Percentiles rank a stretch among this genome's conserved stretches.
These are phyloP conservation scores for Phyllosticta citribraziliensis DNA, from an alignment of 2,329 filamentous ascomycete genomes.

Conservation along the genomic window DNA sequence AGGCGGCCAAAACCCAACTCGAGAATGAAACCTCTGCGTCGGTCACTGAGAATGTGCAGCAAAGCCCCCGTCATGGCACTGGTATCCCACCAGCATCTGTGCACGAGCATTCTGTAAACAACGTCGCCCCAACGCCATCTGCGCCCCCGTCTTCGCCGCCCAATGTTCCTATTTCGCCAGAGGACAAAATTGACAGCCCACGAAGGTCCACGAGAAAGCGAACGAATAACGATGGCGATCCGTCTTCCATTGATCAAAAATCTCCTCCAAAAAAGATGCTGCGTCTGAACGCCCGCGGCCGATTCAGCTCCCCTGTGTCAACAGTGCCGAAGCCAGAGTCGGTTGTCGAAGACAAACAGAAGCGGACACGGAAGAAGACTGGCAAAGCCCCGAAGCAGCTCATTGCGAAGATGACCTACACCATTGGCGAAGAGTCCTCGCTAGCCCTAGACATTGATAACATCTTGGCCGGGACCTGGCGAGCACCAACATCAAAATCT, in stretches of 20 bases:
- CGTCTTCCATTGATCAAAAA: background rate
- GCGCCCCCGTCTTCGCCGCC: conserved; percentile 2
- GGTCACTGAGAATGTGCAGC: background rate
- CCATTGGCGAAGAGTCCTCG: conserved; percentile 33
- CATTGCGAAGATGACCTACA: conserved; percentile 53
- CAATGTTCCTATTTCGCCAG: background rate
- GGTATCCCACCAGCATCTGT: background rate
- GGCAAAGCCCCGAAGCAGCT: conserved; percentile 22
- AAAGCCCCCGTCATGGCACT: background rate
- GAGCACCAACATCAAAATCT: conserved; percentile 16
- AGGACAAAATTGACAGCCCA: background rate
- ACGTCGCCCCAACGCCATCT: background rate
- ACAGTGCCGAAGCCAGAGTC: conserved; percentile 18
- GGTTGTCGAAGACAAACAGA: conserved; percentile 28
- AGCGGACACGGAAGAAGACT: conserved; percentile 17
- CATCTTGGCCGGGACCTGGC: conserved; percentile 43
- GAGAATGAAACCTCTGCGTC: background rate
- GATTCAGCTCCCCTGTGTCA: conserved; percentile 33
- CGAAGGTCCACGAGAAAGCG: background rate
- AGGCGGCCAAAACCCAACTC: conserved; percentile 13
- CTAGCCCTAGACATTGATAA: conserved; percentile 53
- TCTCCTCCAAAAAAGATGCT: conserved; percentile 27
- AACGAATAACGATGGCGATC: background rate
- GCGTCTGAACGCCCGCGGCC: conserved; percentile 35
- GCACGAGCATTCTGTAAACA: background rate